Base-by-base conservation (phyloP, 2,329 filamentous ascomycete species). In the Aquanectria penicillioides region DNA sequence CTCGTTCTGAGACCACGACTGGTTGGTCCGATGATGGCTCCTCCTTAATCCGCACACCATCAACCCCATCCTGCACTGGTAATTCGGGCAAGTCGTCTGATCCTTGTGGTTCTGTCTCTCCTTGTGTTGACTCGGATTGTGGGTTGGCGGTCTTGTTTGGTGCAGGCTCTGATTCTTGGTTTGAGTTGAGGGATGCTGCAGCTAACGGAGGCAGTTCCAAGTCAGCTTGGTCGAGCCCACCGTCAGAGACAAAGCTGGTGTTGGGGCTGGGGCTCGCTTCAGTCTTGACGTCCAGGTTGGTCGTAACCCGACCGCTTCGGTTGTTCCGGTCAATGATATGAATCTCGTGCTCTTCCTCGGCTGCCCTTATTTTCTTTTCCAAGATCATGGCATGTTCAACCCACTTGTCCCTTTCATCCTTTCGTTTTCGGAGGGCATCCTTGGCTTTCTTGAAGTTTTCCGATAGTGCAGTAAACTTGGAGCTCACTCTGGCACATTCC, bases 21-120 rank as follows among this genome's bases (percentile, higher is more conserved):
- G 81, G 83, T 2, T 68, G 69, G 55, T 87, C 84, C 1, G 85
- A 87, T 5, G 81, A 83, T 2, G 81, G 80, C 60, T 86, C 84
- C n/a, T 73, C 54, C 64, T 87, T 86, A 20, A 86, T 66, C 5
- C 34, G 28, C 7, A 64, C 58, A 6, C 58, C 61, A 2, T 33
- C 28, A 5, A 12, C 13, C 20, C 59, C 53, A 13, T 57, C 48
- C 4, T 60, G 33, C 7, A 40, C 8, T 1, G 65, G 62, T 20
- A 73, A 41, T 9, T 62, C 58, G 2, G 72, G 69, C 8, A 72
- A 37, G 4, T 71, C 69, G 10, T 71, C 60, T 7, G 62, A 57
- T 8, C 61, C 29, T 13, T 57, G 63, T 15, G 67, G 56, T 22
- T 74, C 68, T 6, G 46, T 59, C 20, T 73, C 68, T 15, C 68